Percentiles rank a stretch among this genome's conserved stretches.
These are phyloP conservation scores for Carex kokanica DNA, from an alignment of 176 grass and related monocot species.

Conservation along the genomic window DNA sequence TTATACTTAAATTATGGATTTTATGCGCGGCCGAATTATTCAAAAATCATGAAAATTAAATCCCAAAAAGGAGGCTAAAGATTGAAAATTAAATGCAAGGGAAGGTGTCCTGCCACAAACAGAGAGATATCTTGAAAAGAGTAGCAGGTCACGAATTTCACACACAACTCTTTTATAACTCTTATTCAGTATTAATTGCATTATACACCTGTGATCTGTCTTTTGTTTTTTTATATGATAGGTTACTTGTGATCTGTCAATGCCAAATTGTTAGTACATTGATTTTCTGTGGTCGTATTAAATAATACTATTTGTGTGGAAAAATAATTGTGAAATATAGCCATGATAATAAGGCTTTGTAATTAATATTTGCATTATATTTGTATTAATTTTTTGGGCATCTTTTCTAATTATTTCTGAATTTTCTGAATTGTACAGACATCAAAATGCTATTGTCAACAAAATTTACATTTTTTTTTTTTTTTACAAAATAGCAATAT, in stretches of 20 bases:
- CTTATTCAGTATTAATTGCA: background rate
- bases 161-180: background rate
- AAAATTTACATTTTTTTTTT: too few species aligned
- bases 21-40: too few species aligned
- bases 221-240: background rate
- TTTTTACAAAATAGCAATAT: too few species aligned
- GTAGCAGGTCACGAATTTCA: constrained; percentile 14
- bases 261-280: background rate
- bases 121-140: background rate
- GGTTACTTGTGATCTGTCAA: background rate
- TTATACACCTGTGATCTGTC: background rate
- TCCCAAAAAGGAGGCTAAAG: too few species aligned
- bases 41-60: too few species aligned
- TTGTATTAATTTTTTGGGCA: background rate
- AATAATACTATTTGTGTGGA: background rate
- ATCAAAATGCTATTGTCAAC: too few species aligned
- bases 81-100: constrained; percentile 1
- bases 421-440: too few species aligned
- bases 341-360: background rate
- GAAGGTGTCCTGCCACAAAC: background rate
- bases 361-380: background rate
- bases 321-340: background rate
- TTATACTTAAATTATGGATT: too few species aligned
- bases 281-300: background rate
- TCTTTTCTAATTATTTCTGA: too few species aligned